phyloP scores from a whole-genome alignment of 1,139 yeast genomes.

The Kurtzmaniella quercitrusa region DNA sequence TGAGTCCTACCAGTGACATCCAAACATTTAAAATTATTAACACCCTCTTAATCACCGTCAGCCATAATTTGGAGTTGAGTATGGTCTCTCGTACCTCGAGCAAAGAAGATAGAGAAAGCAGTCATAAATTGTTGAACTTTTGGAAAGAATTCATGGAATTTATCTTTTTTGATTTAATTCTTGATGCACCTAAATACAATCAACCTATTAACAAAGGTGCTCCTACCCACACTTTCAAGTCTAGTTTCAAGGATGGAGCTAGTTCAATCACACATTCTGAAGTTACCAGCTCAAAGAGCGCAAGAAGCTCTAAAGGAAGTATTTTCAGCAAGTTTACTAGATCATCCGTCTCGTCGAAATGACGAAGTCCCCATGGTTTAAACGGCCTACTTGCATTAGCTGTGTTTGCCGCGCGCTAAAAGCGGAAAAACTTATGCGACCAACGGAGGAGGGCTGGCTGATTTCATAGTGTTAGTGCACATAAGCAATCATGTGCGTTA shows the following conservation, averaged over 20 bases:
- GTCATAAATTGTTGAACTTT: slow-evolving; percentile 7
- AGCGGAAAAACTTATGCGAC: neutral
- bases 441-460: neutral
- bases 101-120: slow-evolving; percentile 5
- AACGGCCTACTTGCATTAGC: neutral
- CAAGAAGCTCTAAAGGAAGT: slow-evolving; percentile 1
- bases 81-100: neutral
- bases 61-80: neutral
- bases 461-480: neutral
- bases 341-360: neutral
- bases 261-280: neutral
- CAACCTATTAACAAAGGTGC: neutral
- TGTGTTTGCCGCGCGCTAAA: neutral
- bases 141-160: slow-evolving; percentile 19
- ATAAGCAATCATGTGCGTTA: neutral
- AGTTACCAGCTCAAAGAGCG: neutral
- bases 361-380: too few relatives aligned
- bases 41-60: neutral
- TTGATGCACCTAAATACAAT: slow-evolving; percentile 3
- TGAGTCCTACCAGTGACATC: neutral
- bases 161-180: slow-evolving; percentile 13
- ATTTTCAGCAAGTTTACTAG: neutral
- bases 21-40: slow-evolving; percentile 6
- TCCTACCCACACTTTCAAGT: neutral
- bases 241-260: neutral